Percentiles rank a stretch among this genome's conserved stretches.
phyloP scores from a whole-genome alignment of 768 basidiomycete species.

The Mycena chlorophos region DNA sequence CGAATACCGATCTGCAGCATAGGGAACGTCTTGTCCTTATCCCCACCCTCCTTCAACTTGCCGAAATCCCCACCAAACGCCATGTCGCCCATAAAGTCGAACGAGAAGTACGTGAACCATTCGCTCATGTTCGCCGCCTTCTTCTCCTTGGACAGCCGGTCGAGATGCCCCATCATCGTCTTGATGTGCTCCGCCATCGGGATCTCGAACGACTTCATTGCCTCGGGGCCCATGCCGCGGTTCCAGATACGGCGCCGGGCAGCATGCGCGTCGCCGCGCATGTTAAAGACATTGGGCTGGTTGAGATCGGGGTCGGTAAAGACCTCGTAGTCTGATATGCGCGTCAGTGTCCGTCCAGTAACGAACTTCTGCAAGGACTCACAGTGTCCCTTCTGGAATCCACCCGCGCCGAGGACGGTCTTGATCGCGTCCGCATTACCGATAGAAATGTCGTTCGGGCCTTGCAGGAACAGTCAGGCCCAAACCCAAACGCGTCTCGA shows the following conservation, averaged over 20 bases:
- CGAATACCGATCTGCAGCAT: conserved; percentile 42
- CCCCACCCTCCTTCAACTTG: conserved; percentile 39
- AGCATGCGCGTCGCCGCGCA: conserved; percentile 31
- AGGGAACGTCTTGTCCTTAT: conserved; percentile 47
- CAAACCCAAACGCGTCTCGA: background rate
- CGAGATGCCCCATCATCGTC: conserved; percentile 42
- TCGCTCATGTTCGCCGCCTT: conserved; percentile 31
- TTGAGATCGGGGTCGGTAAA: conserved; percentile 1
- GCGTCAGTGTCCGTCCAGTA: background rate
- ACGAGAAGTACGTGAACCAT: conserved; percentile 42
- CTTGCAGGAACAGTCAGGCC: background rate
- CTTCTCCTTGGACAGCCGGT: background rate
- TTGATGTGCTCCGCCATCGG: conserved; percentile 35
- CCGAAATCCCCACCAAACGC: conserved; percentile 32
- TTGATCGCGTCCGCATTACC: conserved; percentile 12
- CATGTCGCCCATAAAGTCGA: conserved; percentile 42
- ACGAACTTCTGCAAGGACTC: background rate
- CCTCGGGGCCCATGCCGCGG: conserved; percentile 44
- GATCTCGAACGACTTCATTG: conserved; percentile 47
- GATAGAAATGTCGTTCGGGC: conserved; percentile 13
- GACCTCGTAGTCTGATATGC: conserved; percentile 4
- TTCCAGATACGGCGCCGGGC: conserved; percentile 49
- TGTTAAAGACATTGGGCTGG: background rate
- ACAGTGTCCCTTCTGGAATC: conserved; percentile 16
- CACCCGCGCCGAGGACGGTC: conserved; percentile 6